Evolutionary conservation across 305 asterid species (phyloP), one percentile per base, ranked within the genome.

Genomic region (Fraxinus sp.): DNA sequence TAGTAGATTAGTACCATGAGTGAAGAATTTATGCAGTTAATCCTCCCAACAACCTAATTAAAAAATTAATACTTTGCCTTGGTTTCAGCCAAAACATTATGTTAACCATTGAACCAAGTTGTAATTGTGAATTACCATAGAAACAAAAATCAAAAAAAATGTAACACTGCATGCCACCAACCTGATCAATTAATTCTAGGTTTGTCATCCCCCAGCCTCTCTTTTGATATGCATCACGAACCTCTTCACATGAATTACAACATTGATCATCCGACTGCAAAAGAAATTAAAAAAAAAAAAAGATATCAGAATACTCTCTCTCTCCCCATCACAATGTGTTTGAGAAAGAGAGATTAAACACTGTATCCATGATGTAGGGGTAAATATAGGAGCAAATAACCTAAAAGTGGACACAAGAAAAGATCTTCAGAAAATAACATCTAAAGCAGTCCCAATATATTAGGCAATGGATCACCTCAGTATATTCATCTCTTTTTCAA

Each of bases 231-330:
- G 98, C 98, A 88, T 94, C 98, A 78, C 97, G 98, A 83, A 96
- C 98, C 89, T 96, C 98, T 86, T 93, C 98, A 80, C 99, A 96
- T 83, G 99, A 86, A 89, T 96, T 96, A 86, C 99, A 96, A 72
- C 99, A 96, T n/a, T 96, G 87, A 71, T 91, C 97, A 87, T 96
- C 99, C 68, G 95, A 59, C 99, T 96, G 93, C 89, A 84, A 84
- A 89, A 87, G 78, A 80, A 70, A 76, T 70, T 8, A 0, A 46
- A 81, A 49, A 49, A 49, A 3, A 26, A 26, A 26, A 26, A 26
- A 1, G 14, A 14, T 55, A 30, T 16, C 82, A 37, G 41, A 78
- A 76, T 36, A 55, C 70, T 20, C 10, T 28, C 26, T 22, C 30
- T 62, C 44, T 37, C 62, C 14, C 59, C 16, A 7, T 9, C 49